Evolutionary conservation across 108 stramenopile species (phyloP).

Genomic region (Cyclostephanos tholiformis): DNA sequence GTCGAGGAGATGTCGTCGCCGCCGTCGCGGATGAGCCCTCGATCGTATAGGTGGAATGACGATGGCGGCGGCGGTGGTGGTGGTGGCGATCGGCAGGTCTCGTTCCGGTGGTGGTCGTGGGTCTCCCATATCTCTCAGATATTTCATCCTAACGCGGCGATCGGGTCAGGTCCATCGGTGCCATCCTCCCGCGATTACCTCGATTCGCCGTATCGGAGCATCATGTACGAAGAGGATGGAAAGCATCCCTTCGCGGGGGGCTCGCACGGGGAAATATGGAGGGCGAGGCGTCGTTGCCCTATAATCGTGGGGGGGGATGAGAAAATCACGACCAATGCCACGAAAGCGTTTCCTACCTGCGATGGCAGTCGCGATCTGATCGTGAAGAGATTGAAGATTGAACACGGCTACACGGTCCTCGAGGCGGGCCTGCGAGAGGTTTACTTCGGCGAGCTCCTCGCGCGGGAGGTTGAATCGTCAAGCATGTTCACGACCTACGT

Average conservation of each 20-base stretch:
- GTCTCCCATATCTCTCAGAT: constrained; percentile 38
- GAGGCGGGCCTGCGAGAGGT: constrained; percentile 86
- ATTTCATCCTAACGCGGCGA: constrained; percentile 15
- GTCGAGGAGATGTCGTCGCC: constrained; percentile 11
- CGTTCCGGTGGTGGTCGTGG: constrained; percentile 54
- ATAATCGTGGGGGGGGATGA: not conserved
- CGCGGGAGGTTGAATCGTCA: constrained; percentile 37
- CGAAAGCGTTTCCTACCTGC: constrained; percentile 28
- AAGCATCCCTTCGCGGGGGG: constrained; percentile 79
- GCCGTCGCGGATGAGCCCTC: not conserved
- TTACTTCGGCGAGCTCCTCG: constrained; percentile 74
- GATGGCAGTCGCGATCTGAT: constrained; percentile 66
- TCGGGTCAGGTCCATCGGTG: not conserved
- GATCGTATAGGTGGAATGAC: not conserved
- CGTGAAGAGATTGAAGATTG: constrained; percentile 70
- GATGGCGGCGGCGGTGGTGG: not conserved
- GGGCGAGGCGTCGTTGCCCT: constrained; percentile 60
- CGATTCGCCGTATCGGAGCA: constrained; percentile 18
- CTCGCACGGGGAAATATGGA: constrained; percentile 83
- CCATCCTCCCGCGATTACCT: no score
- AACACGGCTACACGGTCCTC: constrained; percentile 61
- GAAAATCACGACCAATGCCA: not conserved
- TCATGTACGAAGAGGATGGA: constrained; percentile 56
- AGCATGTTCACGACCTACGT: constrained; percentile 70
- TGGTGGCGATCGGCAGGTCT: constrained; percentile 35